Evolutionary conservation across 805 yeast genomes (phyloP).

Genomic region (Teunomyces aglyptinius): DNA sequence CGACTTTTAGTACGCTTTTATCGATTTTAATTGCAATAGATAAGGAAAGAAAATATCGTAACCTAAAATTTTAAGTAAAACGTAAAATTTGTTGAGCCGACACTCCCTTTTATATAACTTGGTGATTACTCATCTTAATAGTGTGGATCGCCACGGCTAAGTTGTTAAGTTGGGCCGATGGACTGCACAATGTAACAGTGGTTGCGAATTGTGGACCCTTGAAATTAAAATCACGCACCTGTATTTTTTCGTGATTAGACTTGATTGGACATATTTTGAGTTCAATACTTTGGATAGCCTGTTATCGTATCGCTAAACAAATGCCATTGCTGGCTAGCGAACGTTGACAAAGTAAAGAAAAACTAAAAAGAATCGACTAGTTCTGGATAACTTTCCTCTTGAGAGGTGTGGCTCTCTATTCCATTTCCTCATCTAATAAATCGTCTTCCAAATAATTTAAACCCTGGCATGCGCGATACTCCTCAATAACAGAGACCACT

Average conservation of each 20-base stretch:
- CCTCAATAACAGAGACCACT: slow-evolving; percentile 44
- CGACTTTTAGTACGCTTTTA: background rate
- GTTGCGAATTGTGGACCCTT: background rate
- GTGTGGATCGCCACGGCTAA: background rate
- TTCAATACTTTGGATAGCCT: too few species aligned
- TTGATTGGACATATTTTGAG: too few species aligned
- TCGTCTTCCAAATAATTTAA: slow-evolving; percentile 48
- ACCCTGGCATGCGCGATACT: slow-evolving; percentile 44
- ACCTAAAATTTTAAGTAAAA: background rate
- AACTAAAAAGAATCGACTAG: too few species aligned
- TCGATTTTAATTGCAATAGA: background rate
- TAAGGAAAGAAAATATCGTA: background rate
- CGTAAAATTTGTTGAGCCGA: background rate
- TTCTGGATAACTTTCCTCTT: too few species aligned
- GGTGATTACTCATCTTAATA: background rate
- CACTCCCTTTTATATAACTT: background rate
- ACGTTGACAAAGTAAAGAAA: too few species aligned
- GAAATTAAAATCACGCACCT: background rate
- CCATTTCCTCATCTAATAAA: slow-evolving; percentile 28
- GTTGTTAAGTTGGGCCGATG: background rate
- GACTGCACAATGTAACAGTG: background rate
- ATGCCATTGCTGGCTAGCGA: too few species aligned
- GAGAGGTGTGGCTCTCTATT: slow-evolving; percentile 11
- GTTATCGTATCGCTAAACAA: too few species aligned
- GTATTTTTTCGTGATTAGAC: too few species aligned